Conservation (phyloP, 1,284 basidiomycete genomes). For the Farysia itapuensis region DNA sequence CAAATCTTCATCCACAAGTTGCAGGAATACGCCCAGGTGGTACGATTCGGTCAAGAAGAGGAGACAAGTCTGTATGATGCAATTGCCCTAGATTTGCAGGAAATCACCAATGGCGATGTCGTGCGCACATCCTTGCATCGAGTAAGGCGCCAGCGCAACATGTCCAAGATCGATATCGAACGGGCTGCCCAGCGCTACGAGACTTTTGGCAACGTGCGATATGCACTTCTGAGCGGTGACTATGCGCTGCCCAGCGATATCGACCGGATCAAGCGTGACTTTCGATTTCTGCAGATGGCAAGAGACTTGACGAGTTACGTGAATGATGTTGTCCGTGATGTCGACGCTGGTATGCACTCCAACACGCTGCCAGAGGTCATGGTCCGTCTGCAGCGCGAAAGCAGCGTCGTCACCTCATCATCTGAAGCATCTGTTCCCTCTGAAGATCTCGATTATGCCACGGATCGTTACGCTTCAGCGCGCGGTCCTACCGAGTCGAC, state of each 20-base stretch:
- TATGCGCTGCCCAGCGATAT: too few relatives aligned
- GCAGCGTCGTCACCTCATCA: slow-evolving; percentile 15
- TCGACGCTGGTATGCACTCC: slow-evolving; percentile 33
- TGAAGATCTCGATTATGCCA: slow-evolving; percentile 2
- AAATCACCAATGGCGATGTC: slow-evolving; percentile 29
- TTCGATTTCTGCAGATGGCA: slow-evolving; percentile 21
- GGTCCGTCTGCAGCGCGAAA: slow-evolving; percentile 22
- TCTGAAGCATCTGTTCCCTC: slow-evolving; percentile 14
- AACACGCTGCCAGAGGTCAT: slow-evolving; percentile 31
- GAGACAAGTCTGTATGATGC: too few relatives aligned
- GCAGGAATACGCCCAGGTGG: slow-evolving; percentile 17
- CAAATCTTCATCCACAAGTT: slow-evolving; percentile 41
- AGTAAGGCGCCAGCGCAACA: slow-evolving; percentile 24
- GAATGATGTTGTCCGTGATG: slow-evolving; percentile 33
- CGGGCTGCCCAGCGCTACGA: slow-evolving; percentile 29
- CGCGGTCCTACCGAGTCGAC: slow-evolving; percentile 21
- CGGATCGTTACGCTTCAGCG: neutral
- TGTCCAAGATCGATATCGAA: slow-evolving; percentile 18
- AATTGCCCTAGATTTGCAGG: slow-evolving; percentile 16
- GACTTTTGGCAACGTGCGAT: slow-evolving; percentile 28
- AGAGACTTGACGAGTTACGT: slow-evolving; percentile 37
- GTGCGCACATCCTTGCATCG: slow-evolving; percentile 22
- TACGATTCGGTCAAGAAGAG: slow-evolving; percentile 11
- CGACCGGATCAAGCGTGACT: slow-evolving; percentile 18
- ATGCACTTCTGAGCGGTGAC: slow-evolving; percentile 8